Evolutionary conservation across 2,329 filamentous ascomycete genomes (phyloP).

Genomic region (Onygenales sp.): DNA sequence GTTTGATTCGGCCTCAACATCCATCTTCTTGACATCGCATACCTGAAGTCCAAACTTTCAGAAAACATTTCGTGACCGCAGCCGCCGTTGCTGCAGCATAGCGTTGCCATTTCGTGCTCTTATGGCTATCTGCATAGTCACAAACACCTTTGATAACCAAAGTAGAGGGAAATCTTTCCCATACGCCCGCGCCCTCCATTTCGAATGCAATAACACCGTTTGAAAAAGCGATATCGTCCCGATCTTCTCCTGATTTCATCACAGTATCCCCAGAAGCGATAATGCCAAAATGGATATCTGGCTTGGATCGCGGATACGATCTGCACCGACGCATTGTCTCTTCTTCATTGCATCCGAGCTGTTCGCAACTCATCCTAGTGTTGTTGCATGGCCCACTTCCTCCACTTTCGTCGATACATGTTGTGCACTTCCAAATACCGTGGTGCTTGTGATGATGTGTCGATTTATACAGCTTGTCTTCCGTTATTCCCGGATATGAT

Average conservation of each 20-base stretch:
- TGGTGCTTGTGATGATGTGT: slow-evolving; percentile 18
- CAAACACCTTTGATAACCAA: slow-evolving; percentile 10
- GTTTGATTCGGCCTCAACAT: no score
- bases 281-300: slow-evolving; percentile 26
- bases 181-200: slow-evolving; percentile 16
- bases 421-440: neutral
- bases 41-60: slow-evolving; percentile 24
- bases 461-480: slow-evolving; percentile 14
- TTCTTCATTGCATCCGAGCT: slow-evolving; percentile 8
- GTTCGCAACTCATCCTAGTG: slow-evolving; percentile 4
- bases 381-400: neutral
- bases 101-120: slow-evolving; percentile 28
- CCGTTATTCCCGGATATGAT: slow-evolving; percentile 11
- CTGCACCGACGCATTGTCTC: slow-evolving; percentile 4
- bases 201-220: slow-evolving; percentile 14
- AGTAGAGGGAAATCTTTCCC: slow-evolving; percentile 10
- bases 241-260: slow-evolving; percentile 28
- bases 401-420: neutral
- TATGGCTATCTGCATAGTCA: slow-evolving; percentile 21
- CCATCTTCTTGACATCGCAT: neutral
- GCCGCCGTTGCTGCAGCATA: slow-evolving; percentile 24
- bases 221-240: slow-evolving; percentile 24
- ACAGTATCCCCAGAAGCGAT: slow-evolving; percentile 34
- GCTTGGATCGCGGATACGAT: slow-evolving; percentile 6
- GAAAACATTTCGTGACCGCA: slow-evolving; percentile 10